phyloP scores from a whole-genome alignment of 176 grass and related monocot genomes.

The Echinochloa phyllopogon region DNA sequence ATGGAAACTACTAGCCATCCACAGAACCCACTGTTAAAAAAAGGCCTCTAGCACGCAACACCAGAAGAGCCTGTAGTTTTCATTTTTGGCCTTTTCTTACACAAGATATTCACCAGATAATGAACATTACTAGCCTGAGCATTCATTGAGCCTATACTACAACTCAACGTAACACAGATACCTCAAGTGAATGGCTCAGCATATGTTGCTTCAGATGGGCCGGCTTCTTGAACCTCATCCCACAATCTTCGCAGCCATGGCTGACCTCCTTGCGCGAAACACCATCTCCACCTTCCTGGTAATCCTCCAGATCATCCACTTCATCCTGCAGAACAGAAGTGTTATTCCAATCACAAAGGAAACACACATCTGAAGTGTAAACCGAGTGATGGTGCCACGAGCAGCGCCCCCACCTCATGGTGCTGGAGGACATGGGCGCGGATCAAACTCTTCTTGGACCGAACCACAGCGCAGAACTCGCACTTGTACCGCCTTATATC shows the following conservation, averaged over 20 bases:
- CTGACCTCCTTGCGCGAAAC: neutral
- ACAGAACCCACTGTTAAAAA: neutral
- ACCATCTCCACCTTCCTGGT: neutral
- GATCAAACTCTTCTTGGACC: constrained; percentile 67
- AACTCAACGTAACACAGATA: constrained; percentile 14
- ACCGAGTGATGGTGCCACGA: neutral
- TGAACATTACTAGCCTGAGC: neutral
- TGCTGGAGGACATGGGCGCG: constrained; percentile 50
- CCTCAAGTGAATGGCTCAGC: constrained; percentile 73
- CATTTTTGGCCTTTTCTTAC: neutral
- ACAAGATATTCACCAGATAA: neutral
- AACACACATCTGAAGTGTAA: neutral
- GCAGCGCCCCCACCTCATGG: constrained; percentile 48
- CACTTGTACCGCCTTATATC: constrained; percentile 68
- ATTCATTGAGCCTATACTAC: neutral
- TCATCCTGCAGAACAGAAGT: constrained; percentile 42
- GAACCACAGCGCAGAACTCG: constrained; percentile 59
- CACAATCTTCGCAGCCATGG: constrained; percentile 56
- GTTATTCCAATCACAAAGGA: neutral
- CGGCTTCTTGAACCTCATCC: constrained; percentile 57
- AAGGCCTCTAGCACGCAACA: neutral
- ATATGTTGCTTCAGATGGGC: constrained; percentile 80
- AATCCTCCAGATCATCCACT: constrained; percentile 26
- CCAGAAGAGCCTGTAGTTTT: neutral
- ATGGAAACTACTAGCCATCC: neutral